Conservation (phyloP, 371 early-diverging fungal species). For the Mucor mucedo region DNA sequence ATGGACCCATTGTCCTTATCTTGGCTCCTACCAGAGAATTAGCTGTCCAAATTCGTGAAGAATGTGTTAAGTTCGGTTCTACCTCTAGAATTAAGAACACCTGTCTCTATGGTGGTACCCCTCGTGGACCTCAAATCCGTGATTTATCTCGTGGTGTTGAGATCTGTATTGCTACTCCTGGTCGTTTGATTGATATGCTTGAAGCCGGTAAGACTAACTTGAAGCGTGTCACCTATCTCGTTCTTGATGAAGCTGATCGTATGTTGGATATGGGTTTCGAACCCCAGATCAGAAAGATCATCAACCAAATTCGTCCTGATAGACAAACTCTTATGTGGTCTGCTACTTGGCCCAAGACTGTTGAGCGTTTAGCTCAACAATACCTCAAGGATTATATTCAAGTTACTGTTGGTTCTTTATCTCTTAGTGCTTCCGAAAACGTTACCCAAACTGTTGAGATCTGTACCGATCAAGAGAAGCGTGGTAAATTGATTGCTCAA, state of each 20-base stretch:
- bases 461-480: constrained; percentile 89
- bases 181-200: constrained; percentile 98
- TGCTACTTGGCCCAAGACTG: constrained; percentile 99
- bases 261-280: constrained; percentile 99
- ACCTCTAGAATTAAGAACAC: constrained; percentile 91
- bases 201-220: constrained; percentile 88
- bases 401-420: constrained; percentile 98
- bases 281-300: constrained; percentile 98
- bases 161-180: constrained; percentile 99
- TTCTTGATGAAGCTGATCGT: constrained; percentile 98
- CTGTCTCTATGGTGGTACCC: constrained; percentile 97
- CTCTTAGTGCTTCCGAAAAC: constrained; percentile 93
- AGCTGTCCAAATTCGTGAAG: constrained; percentile 94
- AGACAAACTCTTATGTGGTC: constrained; percentile 99
- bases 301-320: constrained; percentile 98
- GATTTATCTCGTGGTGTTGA: constrained; percentile 93
- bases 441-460: constrained; percentile 94
- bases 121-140: constrained; percentile 94
- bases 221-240: constrained; percentile 96
- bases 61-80: constrained; percentile 90
- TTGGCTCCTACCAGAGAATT: constrained; percentile 95
- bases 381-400: constrained; percentile 98
- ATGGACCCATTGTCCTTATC: constrained; percentile 96
- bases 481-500: constrained; percentile 72
- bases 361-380: constrained; percentile 91